These are phyloP conservation scores for Trifolium dubium DNA, from an alignment of 306 rosid species.

Conservation along the genomic window DNA sequence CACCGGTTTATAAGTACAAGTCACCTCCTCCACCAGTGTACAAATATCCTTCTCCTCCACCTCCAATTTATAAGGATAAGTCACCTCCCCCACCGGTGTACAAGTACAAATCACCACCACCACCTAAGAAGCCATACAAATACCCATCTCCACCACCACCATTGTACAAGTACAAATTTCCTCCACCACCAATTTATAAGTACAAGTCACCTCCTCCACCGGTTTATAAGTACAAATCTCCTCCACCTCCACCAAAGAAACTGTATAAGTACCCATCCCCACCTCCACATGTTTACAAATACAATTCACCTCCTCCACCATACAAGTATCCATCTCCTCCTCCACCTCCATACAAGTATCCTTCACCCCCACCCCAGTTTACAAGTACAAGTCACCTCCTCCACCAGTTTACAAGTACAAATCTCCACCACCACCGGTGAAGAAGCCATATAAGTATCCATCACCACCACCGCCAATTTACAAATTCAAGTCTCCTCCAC, in stretches of 20 bases:
- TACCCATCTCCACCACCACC: background rate
- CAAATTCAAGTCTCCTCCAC: slow-evolving; percentile 30
- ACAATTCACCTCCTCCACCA: slow-evolving; percentile 39
- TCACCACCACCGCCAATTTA: slow-evolving; percentile 34
- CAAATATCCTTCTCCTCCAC: slow-evolving; percentile 30
- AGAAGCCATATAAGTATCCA: background rate
- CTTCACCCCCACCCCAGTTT: background rate
- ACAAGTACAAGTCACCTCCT: slow-evolving; percentile 9
- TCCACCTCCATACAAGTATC: slow-evolving; percentile 14
- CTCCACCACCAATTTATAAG: slow-evolving; percentile 24
- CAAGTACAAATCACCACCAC: background rate
- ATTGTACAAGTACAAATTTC: too few relatives aligned
- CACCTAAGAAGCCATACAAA: background rate
- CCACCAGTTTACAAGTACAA: slow-evolving; percentile 29
- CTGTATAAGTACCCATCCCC: background rate
- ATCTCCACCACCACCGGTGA: slow-evolving; percentile 37
- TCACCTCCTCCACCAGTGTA: slow-evolving; percentile 8
- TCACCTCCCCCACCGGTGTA: background rate
- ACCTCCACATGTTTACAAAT: background rate
- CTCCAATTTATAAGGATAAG: background rate
- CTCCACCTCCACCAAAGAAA: slow-evolving; percentile 26
- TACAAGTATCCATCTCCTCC: slow-evolving; percentile 8
- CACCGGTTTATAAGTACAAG: background rate
- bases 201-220: slow-evolving; percentile 30
- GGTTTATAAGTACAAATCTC: background rate